Evolutionary conservation across 2,329 filamentous ascomycete genomes (phyloP).

Genomic region (Cladophialophora bantiana): DNA sequence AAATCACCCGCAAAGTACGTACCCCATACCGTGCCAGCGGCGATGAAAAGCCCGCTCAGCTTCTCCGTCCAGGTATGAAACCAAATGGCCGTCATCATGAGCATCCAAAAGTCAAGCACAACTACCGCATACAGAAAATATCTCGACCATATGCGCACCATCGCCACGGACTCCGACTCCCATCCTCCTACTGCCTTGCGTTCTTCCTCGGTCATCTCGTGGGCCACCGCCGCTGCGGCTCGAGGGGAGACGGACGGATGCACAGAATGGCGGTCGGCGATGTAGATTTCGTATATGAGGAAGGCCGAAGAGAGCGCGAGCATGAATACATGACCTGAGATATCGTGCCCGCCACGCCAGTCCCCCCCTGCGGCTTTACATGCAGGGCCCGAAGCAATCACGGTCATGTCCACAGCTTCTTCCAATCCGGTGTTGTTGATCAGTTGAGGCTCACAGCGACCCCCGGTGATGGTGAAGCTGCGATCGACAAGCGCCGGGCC

Average conservation of each 20-base stretch:
- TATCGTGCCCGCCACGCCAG: constrained; percentile 95
- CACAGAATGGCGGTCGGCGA: constrained; percentile 63
- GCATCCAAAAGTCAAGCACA: constrained; percentile 86
- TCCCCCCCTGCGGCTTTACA: constrained; percentile 82
- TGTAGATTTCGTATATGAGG: constrained; percentile 78
- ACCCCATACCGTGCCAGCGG: constrained; percentile 56
- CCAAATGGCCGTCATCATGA: constrained; percentile 97
- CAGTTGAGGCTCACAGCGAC: constrained; percentile 70
- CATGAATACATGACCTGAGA: constrained; percentile 93
- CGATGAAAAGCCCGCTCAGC: constrained; percentile 61
- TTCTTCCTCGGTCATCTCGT: constrained; percentile 51
- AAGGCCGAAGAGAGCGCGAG: constrained; percentile 84
- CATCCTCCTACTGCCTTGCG: constrained; percentile 42
- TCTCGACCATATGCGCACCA: constrained; percentile 62
- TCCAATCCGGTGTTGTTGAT: constrained; percentile 27
- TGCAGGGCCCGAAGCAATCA: constrained; percentile 64
- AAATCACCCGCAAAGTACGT: constrained; percentile 60
- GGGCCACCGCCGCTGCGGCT: constrained; percentile 57
- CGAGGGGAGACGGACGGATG: constrained; percentile 40
- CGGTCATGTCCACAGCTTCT: constrained; percentile 58
- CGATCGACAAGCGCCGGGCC: constrained; percentile 89
- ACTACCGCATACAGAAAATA: constrained; percentile 65
- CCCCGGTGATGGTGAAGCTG: constrained; percentile 86
- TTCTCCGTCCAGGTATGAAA: constrained; percentile 99
- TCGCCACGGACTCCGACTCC: constrained; percentile 54